A percentile compares a stretch with the other conserved stretches of the same genome.
Conservation (phyloP, 345 rosid genomes). For the Reutealis trisperma region DNA sequence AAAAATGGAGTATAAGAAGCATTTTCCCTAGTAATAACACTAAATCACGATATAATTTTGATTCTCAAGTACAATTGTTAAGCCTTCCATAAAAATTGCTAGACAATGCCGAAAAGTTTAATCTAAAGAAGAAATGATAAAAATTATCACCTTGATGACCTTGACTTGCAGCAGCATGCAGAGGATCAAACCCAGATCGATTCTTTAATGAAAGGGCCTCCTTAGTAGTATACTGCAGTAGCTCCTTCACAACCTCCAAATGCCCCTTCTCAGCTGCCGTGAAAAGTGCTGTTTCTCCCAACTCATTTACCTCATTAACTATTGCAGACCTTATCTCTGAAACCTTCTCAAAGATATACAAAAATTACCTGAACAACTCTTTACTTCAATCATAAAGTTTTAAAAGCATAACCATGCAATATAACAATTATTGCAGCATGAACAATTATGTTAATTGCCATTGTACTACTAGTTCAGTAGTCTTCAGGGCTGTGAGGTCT, state of each 20-base stretch:
- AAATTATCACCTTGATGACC: constrained; percentile 71
- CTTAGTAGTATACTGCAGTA: constrained; percentile 55
- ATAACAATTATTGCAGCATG: too few species aligned
- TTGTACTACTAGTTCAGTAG: too few species aligned
- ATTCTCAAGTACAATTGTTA: background rate
- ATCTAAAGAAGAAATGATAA: background rate
- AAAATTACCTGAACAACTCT: background rate
- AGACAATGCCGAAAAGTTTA: too few species aligned
- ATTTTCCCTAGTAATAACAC: background rate
- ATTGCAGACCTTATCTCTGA: constrained; percentile 66
- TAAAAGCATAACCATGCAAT: background rate
- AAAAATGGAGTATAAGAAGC: background rate
- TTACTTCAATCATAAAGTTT: background rate
- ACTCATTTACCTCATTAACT: constrained; percentile 86
- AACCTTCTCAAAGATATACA: constrained; percentile 36
- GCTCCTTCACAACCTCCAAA: constrained; percentile 67
- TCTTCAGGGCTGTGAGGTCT: too few species aligned
- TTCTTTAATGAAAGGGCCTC: constrained; percentile 70
- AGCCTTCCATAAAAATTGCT: too few species aligned
- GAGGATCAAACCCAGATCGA: constrained; percentile 62
- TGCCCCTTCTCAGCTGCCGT: constrained; percentile 90
- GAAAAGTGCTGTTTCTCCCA: constrained; percentile 90
- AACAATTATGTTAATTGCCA: too few species aligned
- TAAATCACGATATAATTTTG: background rate
- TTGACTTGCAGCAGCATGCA: constrained; percentile 81